phyloP scores from a whole-genome alignment of 805 yeast species.

The Nakazawaea ishiwadae region DNA sequence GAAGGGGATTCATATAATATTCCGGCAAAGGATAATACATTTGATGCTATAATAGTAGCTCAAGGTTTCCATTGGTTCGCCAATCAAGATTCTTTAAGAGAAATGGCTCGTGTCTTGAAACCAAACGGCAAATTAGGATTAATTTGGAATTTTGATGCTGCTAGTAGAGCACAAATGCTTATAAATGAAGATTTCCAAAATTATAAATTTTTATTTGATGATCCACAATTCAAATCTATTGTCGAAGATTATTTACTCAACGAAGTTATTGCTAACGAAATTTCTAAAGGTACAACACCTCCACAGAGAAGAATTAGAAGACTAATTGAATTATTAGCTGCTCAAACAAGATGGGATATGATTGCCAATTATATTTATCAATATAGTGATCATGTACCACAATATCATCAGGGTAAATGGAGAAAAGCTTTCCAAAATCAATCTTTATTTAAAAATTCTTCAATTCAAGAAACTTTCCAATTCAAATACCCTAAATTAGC shows the following conservation, averaged over 20 bases:
- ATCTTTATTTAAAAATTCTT: slow-evolving; percentile 27
- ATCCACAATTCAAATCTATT: slow-evolving; percentile 13
- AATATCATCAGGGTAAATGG: slow-evolving; percentile 49
- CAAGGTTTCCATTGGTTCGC: slow-evolving; percentile 70
- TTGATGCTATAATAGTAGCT: slow-evolving; percentile 49
- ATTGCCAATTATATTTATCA: slow-evolving; percentile 10
- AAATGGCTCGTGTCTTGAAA: slow-evolving; percentile 46
- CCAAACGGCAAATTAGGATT: slow-evolving; percentile 46
- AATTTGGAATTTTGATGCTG: slow-evolving; percentile 54
- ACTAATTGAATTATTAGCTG: slow-evolving; percentile 8
- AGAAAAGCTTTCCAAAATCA: slow-evolving; percentile 28
- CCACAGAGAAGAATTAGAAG: slow-evolving; percentile 8
- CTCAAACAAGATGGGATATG: slow-evolving; percentile 12
- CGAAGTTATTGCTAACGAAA: slow-evolving; percentile 7
- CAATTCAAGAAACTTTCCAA: slow-evolving; percentile 28
- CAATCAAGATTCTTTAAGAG: slow-evolving; percentile 41
- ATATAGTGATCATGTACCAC: slow-evolving; percentile 46
- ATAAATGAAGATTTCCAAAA: slow-evolving; percentile 13
- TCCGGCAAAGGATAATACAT: slow-evolving; percentile 38
- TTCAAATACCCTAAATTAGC: slow-evolving; percentile 27
- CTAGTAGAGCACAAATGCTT: slow-evolving; percentile 17
- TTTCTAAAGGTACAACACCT: slow-evolving; percentile 5
- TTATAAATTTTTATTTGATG: slow-evolving; percentile 16
- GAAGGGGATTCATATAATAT: slow-evolving; percentile 41
- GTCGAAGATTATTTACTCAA: slow-evolving; percentile 34